A percentile compares a stretch with the other conserved stretches of the same genome.
Conservation (phyloP, 2,329 filamentous ascomycete species). For the Diaporthe ilicicola region DNA sequence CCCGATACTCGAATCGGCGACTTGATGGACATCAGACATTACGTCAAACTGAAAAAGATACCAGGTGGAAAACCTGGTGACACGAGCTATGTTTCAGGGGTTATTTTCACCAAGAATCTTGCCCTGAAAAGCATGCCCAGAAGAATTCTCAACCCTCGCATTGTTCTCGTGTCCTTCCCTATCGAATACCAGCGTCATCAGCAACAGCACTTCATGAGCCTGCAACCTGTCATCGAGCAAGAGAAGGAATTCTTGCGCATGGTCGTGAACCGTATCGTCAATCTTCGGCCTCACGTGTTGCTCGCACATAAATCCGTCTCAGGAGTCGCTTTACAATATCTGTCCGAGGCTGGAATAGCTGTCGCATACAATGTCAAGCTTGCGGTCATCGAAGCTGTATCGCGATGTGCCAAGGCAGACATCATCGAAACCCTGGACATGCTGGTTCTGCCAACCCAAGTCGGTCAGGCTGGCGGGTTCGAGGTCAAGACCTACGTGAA, state of each 20-base stretch:
- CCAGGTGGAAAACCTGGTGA: slow-evolving; percentile 89
- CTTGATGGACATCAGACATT: slow-evolving; percentile 96
- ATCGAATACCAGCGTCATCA: slow-evolving; percentile 96
- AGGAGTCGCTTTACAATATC: slow-evolving; percentile 85
- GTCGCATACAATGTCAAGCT: slow-evolving; percentile 97
- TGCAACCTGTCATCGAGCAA: slow-evolving; percentile 95
- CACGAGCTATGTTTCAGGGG: slow-evolving; percentile 94
- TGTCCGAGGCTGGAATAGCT: slow-evolving; percentile 88
- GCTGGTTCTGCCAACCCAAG: slow-evolving; percentile 77
- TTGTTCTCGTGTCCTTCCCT: slow-evolving; percentile 92
- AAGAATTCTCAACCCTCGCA: slow-evolving; percentile 82
- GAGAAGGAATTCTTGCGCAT: slow-evolving; percentile 94
- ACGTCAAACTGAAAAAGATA: slow-evolving; percentile 97
- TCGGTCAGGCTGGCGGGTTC: slow-evolving; percentile 85
- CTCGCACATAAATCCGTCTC: slow-evolving; percentile 95
- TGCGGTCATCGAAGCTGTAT: slow-evolving; percentile 93
- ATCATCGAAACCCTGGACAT: slow-evolving; percentile 97
- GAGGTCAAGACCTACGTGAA: slow-evolving; percentile 97
- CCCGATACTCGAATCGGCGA: slow-evolving; percentile 91
- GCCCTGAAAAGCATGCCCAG: slow-evolving; percentile 96
- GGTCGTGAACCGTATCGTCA: slow-evolving; percentile 89
- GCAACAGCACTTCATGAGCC: slow-evolving; percentile 92
- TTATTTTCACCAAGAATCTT: slow-evolving; percentile 97
- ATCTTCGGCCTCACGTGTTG: slow-evolving; percentile 83
- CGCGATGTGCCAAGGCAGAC: slow-evolving; percentile 88